Percentiles rank a stretch among this genome's conserved stretches.
Conservation (phyloP, 129 eudicot genomes). For the Pittosporum tobira region DNA sequence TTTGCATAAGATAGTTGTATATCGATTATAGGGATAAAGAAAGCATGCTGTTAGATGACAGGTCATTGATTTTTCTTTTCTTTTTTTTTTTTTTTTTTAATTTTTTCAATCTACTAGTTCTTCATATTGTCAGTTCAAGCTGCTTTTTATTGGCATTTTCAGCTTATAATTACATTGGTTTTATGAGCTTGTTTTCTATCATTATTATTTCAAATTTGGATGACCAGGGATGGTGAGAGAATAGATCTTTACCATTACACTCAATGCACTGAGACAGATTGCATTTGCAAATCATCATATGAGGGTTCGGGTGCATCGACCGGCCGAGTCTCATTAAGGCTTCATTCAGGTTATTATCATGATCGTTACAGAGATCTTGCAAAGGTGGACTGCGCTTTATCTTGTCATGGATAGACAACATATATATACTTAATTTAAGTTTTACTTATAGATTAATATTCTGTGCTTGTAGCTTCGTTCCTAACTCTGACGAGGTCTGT, state of each 20-base stretch:
- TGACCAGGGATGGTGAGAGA: conserved; percentile 63
- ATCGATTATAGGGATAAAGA: background rate
- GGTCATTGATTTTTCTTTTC: background rate
- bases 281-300: conserved; percentile 43
- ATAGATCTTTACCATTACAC: conserved; percentile 46
- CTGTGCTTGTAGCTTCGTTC: background rate
- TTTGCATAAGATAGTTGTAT: background rate
- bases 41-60: background rate
- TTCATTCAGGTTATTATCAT: conserved; percentile 75
- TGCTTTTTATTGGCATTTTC: background rate
- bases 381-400: conserved; percentile 41
- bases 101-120: no score
- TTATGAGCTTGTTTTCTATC: background rate
- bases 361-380: conserved; percentile 46
- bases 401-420: background rate
- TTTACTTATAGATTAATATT: no score
- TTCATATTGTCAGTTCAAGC: no score
- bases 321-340: conserved; percentile 36
- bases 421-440: background rate
- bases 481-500: conserved; percentile 2
- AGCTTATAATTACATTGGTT: background rate
- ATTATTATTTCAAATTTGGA: conserved; percentile 1
- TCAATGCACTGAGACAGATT: conserved; percentile 45
- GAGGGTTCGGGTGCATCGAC: conserved; percentile 11
- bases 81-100: background rate